Base-by-base conservation (phyloP, 208 protist species). In the Borovskyia barvae region DNA sequence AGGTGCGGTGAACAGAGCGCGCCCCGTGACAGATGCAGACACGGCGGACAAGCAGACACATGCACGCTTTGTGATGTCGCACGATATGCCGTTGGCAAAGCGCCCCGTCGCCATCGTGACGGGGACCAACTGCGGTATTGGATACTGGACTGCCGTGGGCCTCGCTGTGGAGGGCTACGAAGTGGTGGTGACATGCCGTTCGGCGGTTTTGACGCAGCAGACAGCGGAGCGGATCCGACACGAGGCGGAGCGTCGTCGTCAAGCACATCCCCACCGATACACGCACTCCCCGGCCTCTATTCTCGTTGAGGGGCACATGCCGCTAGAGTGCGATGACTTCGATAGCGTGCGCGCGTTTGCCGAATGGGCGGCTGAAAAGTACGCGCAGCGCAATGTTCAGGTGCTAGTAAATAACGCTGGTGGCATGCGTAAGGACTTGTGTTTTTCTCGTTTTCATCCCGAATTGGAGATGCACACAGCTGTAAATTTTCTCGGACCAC, bases 61-160 rank as follows among this genome's bases (percentile, higher is more conserved):
- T 26, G 20, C 46, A 6, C 56, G 43, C 25, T 58, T 86, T 47
- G 68, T 88, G 24, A 60, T 93, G 52, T 71, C 64, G 14, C 65
- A 48, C 11, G 61, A 77, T 40, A 89, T 91, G 81, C 53, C 49
- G 20, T 41, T 68, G 5, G 53, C 57, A 15, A 76, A 82, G 48
- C 72, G 87, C 14, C 83, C 83, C 0, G 92, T 94, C 33, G 87
- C 85, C 29, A 72, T 96, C 9, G 90, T 96, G 48, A 96, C 90
- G 7, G 90, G 90, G n/a, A 92, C 87, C 28, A 96, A 96, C 70
- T 87, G 80, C 54, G 90, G 90, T 12, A 93, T 96, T 43, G 90
- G 90, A 8, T 92, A 78, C 57, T 73, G 87, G 67, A 96, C 87
- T 2, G 90, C 87, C 0, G 69, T 87, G 12, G 74, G 78, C 1